Conservation (phyloP, 208 protist species). For the Balamuthia mandrillaris region DNA sequence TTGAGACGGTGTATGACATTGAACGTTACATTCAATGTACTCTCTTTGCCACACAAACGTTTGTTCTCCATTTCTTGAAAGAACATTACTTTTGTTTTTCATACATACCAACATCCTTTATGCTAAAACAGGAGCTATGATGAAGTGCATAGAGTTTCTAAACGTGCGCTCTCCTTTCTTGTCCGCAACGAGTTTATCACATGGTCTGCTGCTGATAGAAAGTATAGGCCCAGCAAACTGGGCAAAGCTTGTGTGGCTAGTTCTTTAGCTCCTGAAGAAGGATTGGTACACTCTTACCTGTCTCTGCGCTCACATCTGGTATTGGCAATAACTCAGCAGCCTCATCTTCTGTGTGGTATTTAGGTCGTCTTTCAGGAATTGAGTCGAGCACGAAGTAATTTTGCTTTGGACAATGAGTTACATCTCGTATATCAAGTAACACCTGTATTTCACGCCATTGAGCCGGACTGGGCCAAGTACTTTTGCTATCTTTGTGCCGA, state of each 20-base stretch:
- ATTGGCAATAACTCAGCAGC: not conserved
- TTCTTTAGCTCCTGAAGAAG: constrained; percentile 57
- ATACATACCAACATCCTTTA: not conserved
- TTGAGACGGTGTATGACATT: constrained; percentile 60
- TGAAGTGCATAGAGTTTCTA: constrained; percentile 40
- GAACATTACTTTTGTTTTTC: not conserved
- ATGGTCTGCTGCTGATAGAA: not conserved
- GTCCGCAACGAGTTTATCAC: constrained; percentile 49
- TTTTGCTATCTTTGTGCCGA: not conserved
- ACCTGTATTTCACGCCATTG: constrained; percentile 48
- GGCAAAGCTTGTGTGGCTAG: constrained; percentile 47
- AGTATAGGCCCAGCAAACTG: constrained; percentile 54
- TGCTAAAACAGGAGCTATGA: constrained; percentile 11
- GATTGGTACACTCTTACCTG: constrained; percentile 6
- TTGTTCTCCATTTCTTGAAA: not conserved
- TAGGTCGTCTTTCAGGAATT: constrained; percentile 57
- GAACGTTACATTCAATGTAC: constrained; percentile 57
- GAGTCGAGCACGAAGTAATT: constrained; percentile 37
- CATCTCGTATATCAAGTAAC: constrained; percentile 66
- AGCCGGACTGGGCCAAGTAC: constrained; percentile 53
- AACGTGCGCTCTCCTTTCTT: constrained; percentile 46
- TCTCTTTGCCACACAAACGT: constrained; percentile 57
- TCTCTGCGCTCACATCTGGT: not conserved
- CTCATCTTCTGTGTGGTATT: not conserved
- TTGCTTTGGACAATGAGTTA: constrained; percentile 56